A percentile compares a stretch with the other conserved stretches of the same genome.
Evolutionary conservation across 352 stramenopile species (phyloP).

Genomic region (Phytopythium sindhum): DNA sequence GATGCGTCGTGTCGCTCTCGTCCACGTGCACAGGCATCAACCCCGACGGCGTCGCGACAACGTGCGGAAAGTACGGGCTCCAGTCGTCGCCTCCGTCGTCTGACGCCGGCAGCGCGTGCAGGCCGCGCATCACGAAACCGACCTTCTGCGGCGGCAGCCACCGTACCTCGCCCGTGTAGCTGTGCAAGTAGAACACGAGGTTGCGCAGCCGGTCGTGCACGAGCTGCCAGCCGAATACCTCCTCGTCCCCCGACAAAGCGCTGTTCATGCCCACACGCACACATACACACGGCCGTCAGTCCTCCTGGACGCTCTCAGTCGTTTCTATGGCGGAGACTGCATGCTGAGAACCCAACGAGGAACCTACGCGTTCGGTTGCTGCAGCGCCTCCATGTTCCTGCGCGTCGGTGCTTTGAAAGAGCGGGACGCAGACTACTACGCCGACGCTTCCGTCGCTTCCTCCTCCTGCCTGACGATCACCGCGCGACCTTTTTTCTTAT

Average conservation of each 20-base stretch:
- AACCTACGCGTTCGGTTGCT: neutral
- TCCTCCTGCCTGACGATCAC: neutral
- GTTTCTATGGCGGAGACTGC: neutral
- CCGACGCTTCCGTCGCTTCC: neutral
- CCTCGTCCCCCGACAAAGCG: neutral
- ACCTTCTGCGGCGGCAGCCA: slow-evolving; percentile 46
- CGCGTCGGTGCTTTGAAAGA: neutral
- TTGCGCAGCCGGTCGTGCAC: slow-evolving; percentile 47
- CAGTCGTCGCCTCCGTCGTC: slow-evolving; percentile 19
- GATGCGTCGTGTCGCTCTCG: slow-evolving; percentile 9
- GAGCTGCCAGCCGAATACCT: slow-evolving; percentile 55
- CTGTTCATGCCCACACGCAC: neutral
- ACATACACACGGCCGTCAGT: neutral
- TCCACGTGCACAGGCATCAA: slow-evolving; percentile 40
- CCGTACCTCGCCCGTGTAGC: slow-evolving; percentile 71
- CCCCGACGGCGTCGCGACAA: slow-evolving; percentile 58
- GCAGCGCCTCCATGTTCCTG: neutral
- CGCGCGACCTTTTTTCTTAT: slow-evolving; percentile 8
- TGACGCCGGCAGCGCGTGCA: slow-evolving; percentile 29
- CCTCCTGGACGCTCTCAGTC: too few relatives aligned
- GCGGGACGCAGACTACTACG: neutral
- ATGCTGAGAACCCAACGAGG: neutral
- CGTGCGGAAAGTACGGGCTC: slow-evolving; percentile 46
- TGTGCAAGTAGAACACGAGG: slow-evolving; percentile 57
- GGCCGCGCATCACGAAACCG: slow-evolving; percentile 49